Evolutionary conservation across 805 yeast species (phyloP), one percentile per base, ranked within the genome.

Genomic region (Diddensiella transvaalensis): DNA sequence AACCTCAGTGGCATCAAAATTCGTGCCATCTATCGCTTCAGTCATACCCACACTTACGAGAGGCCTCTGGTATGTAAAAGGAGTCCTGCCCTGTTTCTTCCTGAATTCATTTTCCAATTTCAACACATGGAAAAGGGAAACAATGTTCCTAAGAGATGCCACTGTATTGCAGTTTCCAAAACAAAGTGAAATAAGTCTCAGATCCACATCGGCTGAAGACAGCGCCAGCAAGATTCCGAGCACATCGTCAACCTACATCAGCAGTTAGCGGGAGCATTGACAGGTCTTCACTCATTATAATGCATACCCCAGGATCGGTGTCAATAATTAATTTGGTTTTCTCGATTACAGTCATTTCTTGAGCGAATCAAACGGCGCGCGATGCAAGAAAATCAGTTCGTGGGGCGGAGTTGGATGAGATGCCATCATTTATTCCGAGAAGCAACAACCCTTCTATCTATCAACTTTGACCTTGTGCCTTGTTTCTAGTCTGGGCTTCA

Each of bases 301-400:
- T 23, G 48, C 57, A 13, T 54, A 60, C 70, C 1, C 74, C 74
- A 21, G 74, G 74, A 51, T 70, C 74, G 2, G 73, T 67, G 44
- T 70, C 74, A 26, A 70, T 56, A 26, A 70, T 67, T 17, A 70
- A 48, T 42, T 26, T 26, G 13, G 32, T 26, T 13, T 26, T 26
- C 11, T 26, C n/a, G n/a, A n/a, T n/a, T n/a, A n/a, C n/a, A n/a
- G n/a, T n/a, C n/a, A n/a, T 60, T 61, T 17, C 15, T 35, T 30
- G 15, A 19, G 15, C 32, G 29, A n/a, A n/a, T n/a, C n/a, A n/a
- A n/a, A n/a, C n/a, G n/a, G n/a, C n/a, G n/a, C n/a, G n/a, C n/a
- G n/a, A n/a, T n/a, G n/a, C n/a, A n/a, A n/a, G n/a, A n/a, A n/a
- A n/a, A n/a, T n/a, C n/a, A n/a, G n/a, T n/a, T n/a, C n/a, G n/a